Evolutionary conservation across 306 rosid genomes (phyloP), one percentile per base, ranked within the genome.

Genomic region (Citrullus colocynthis): DNA sequence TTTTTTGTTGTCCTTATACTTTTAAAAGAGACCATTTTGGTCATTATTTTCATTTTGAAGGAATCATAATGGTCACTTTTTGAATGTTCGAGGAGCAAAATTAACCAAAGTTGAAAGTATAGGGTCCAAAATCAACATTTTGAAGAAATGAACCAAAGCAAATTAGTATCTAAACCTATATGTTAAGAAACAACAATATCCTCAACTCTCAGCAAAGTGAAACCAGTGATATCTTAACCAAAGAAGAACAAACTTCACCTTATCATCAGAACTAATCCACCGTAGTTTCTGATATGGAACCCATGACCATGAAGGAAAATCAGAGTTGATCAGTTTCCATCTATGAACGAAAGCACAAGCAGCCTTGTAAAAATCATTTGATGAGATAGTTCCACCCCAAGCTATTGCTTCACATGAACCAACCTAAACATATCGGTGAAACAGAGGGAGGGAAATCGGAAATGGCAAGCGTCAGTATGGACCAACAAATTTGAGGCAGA

Each of bases 291-390:
- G 66, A 81, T 83, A 79, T 8, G 86, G 81, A 63, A 78, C 78
- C 98, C 97, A 93, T 6, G 73, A 65, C 97, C 97, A 93, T 21
- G 90, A 89, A 80, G 96, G 94, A 49, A 69, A 65, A 41, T 78
- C 75, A 48, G 86, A 69, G 75, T 84, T 85, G 78, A 82, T 82
- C 58, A 51, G 78, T 82, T 84, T 82, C 98, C 97, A 90, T 63
- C 85, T 88, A 21, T 81, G 81, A 28, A 91, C 57, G 66, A 90
- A 91, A 65, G 83, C 82, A 57, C 9, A 78, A 74, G 96, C 94
- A 36, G 96, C 86, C 49, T 51, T 70, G 49, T 56, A 34, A 87
- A 91, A 93, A 12, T 90, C 90, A 80, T 65, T 80, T 58, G 80
- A 55, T 42, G 93, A 83, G 72, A 93, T 86, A 56, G 89, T 64